Evolutionary conservation across 192 early-diverging fungal genomes (phyloP).

Genomic region (Coemansia sp.): DNA sequence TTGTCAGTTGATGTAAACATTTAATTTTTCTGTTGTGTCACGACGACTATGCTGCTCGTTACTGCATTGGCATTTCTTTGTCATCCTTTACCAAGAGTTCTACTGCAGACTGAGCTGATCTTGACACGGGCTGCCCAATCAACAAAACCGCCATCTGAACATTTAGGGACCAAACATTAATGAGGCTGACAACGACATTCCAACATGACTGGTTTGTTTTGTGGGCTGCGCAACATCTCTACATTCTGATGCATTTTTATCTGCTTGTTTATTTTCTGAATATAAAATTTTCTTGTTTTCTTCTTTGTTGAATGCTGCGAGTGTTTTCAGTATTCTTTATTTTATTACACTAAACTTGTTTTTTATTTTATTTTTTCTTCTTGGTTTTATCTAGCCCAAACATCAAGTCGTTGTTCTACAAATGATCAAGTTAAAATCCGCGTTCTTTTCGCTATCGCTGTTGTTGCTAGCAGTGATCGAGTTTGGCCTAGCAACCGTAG

Average conservation of each 20-base stretch:
- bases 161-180: background rate
- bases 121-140: background rate
- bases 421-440: background rate
- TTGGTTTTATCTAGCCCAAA: background rate
- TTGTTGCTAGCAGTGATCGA: background rate
- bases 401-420: background rate
- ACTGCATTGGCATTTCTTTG: background rate
- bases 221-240: background rate
- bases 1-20: too few species aligned
- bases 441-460: background rate
- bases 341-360: background rate
- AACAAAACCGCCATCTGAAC: background rate
- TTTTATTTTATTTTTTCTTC: conserved; percentile 1
- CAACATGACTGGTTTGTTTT: background rate
- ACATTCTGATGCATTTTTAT: conserved; percentile 5
- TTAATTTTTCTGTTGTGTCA: too few species aligned
- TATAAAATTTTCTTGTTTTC: background rate
- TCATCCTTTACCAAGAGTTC: background rate
- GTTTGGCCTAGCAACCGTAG: background rate
- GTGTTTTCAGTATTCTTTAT: background rate
- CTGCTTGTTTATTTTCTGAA: too few species aligned
- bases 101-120: background rate
- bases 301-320: background rate
- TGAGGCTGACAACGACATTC: background rate
- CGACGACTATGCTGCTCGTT: background rate